These are phyloP conservation scores for Diplosphaera chodatii DNA, from an alignment of 139 green algal species.

Conservation along the genomic window DNA sequence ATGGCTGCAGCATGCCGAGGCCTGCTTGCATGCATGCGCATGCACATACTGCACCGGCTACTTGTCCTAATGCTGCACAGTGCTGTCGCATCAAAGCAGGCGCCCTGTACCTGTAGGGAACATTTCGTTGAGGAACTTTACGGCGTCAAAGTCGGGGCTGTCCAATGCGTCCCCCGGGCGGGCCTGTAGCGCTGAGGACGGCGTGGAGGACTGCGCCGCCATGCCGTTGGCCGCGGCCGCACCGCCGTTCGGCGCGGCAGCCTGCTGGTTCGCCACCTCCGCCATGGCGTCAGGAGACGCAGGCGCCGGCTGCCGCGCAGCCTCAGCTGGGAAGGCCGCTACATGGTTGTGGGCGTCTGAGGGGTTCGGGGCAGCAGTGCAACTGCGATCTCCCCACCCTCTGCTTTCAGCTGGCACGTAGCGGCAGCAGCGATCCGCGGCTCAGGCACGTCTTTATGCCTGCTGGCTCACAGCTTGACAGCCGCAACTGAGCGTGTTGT, in stretches of 20 bases:
- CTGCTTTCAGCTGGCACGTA: too few relatives aligned
- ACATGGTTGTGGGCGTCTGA: too few relatives aligned
- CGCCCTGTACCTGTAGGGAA: constrained; percentile 70
- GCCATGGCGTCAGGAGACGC: background rate
- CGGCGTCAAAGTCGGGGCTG: constrained; percentile 64
- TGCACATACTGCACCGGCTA: too few relatives aligned
- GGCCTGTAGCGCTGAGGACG: background rate
- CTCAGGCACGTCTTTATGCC: too few relatives aligned
- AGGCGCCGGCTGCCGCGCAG: background rate
- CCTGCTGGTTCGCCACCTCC: background rate
- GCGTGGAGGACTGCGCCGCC: too few relatives aligned
- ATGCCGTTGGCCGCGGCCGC: background rate
- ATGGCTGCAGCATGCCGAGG: too few relatives aligned
- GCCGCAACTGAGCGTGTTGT: too few relatives aligned
- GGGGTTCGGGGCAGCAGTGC: too few relatives aligned
- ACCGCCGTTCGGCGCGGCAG: background rate
- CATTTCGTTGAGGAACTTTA: constrained; percentile 78
- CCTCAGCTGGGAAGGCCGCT: background rate
- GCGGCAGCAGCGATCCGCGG: too few relatives aligned
- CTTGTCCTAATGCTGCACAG: background rate
- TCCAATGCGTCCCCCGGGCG: constrained; percentile 56
- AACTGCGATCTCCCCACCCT: too few relatives aligned
- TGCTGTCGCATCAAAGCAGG: background rate
- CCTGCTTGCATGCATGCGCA: too few relatives aligned
- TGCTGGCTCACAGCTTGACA: too few relatives aligned